These are phyloP conservation scores for Yamadazyma sp. DNA, from an alignment of 1,139 yeast species.

Conservation along the genomic window DNA sequence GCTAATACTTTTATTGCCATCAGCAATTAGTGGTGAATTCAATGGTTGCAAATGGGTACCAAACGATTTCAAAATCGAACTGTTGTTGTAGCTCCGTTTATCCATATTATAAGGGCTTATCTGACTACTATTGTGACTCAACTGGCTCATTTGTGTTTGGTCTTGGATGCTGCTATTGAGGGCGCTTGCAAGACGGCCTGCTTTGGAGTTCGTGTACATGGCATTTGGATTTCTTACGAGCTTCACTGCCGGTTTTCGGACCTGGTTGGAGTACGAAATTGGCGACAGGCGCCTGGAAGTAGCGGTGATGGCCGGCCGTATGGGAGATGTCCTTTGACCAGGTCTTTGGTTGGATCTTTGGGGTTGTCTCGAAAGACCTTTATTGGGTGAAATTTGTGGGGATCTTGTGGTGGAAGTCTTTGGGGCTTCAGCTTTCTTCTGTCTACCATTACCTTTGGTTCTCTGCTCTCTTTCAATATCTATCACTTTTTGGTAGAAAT, in stretches of 20 bases:
- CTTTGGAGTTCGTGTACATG: background rate
- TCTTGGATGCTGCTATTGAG: conserved; percentile 8
- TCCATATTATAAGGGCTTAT: conserved; percentile 6
- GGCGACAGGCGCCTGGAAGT: conserved; percentile 9
- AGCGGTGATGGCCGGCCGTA: conserved; percentile 1
- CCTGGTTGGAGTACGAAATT: conserved; percentile 4
- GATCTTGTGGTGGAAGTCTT: background rate
- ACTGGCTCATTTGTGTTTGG: conserved; percentile 3
- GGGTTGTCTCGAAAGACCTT: background rate
- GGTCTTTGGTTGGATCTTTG: conserved; percentile 1
- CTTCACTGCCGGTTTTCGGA: conserved; percentile 9
- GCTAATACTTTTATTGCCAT: background rate
- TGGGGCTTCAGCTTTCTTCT: background rate
- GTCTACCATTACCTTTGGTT: background rate
- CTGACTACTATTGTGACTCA: conserved; percentile 11
- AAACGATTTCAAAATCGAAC: conserved; percentile 21
- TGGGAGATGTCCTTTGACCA: conserved; percentile 6
- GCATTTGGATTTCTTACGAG: conserved; percentile 1
- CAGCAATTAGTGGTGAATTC: conserved; percentile 26
- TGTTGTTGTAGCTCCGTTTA: conserved; percentile 13
- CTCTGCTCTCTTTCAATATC: conserved; percentile 30
- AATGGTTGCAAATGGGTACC: conserved; percentile 29
- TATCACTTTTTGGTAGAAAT: conserved; percentile 43
- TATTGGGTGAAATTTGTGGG: background rate
- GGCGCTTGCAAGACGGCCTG: conserved; percentile 6